phyloP scores from a whole-genome alignment of 352 stramenopile species.

The Phytophthora nicotianae region DNA sequence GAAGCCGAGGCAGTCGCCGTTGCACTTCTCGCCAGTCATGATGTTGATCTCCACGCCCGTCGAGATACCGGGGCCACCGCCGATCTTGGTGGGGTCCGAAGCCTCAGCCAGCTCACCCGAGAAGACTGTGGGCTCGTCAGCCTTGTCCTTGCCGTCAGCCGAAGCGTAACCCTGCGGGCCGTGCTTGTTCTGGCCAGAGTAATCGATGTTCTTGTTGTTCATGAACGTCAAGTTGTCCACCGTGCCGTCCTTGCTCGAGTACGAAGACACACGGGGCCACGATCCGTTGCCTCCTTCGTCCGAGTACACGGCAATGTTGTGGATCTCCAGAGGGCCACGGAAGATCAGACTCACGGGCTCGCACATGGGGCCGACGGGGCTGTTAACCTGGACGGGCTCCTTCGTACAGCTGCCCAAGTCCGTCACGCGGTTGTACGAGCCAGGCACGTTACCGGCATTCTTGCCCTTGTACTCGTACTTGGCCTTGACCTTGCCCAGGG shows the following conservation, averaged over 20 bases:
- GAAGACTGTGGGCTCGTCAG: conserved; percentile 42
- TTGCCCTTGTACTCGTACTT: conserved; percentile 57
- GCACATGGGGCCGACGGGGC: conserved; percentile 56
- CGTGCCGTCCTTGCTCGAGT: conserved; percentile 32
- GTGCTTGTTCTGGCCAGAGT: conserved; percentile 35
- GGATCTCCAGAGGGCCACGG: conserved; percentile 63
- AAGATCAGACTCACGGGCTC: conserved; percentile 73
- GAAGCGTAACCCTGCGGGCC: conserved; percentile 61
- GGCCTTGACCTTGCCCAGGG: conserved; percentile 43
- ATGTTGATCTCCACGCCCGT: conserved; percentile 78
- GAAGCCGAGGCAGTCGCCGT: conserved; percentile 45
- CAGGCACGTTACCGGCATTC: conserved; percentile 54
- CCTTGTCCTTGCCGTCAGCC: conserved; percentile 40
- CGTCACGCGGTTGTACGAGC: conserved; percentile 59
- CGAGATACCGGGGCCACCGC: conserved; percentile 47
- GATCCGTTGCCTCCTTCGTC: conserved; percentile 27
- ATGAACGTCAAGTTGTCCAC: conserved; percentile 72
- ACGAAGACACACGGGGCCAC: conserved; percentile 63
- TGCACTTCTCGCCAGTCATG: conserved; percentile 52
- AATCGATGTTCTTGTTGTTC: conserved; percentile 83
- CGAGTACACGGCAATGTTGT: conserved; percentile 66
- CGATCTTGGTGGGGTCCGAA: conserved; percentile 30
- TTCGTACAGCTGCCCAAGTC: conserved; percentile 44
- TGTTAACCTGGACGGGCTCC: conserved; percentile 46
- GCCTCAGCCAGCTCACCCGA: conserved; percentile 51